phyloP scores from a whole-genome alignment of 208 protist genomes.

The Acanthamoeba healyi region DNA sequence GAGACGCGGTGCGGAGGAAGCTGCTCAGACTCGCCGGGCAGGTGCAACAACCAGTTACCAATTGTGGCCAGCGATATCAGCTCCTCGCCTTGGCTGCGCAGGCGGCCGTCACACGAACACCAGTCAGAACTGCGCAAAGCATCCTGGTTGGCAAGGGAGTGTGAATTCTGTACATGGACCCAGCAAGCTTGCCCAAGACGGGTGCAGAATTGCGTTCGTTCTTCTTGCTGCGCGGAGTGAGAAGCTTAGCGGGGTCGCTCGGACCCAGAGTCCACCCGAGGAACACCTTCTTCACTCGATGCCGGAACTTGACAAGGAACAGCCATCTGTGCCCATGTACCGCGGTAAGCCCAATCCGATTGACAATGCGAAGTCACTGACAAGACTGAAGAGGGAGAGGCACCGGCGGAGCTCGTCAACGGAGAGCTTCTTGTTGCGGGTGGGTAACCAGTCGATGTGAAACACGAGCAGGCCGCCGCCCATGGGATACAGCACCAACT shows the following conservation, averaged over 20 bases:
- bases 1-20: slow-evolving; percentile 34
- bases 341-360: too few species aligned
- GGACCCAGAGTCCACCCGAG: slow-evolving; percentile 51
- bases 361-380: too few species aligned
- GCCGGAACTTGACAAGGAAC: slow-evolving; percentile 37
- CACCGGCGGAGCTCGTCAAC: slow-evolving; percentile 32
- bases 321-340: slow-evolving; percentile 36
- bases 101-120: background rate
- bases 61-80: slow-evolving; percentile 30
- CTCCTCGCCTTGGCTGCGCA: slow-evolving; percentile 9
- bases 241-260: background rate
- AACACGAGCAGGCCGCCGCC: slow-evolving; percentile 43
- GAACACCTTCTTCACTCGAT: slow-evolving; percentile 55
- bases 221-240: background rate
- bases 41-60: slow-evolving; percentile 64
- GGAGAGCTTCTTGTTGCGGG: background rate
- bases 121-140: too few species aligned
- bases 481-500: slow-evolving; percentile 33
- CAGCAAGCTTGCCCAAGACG: slow-evolving; percentile 22
- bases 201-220: background rate
- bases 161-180: background rate
- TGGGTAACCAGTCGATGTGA: slow-evolving; percentile 47
- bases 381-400: background rate
- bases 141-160: too few species aligned
- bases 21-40: background rate